Base-by-base conservation (phyloP, 2,329 filamentous ascomycete species). In the Trichoderma pleuroti region DNA sequence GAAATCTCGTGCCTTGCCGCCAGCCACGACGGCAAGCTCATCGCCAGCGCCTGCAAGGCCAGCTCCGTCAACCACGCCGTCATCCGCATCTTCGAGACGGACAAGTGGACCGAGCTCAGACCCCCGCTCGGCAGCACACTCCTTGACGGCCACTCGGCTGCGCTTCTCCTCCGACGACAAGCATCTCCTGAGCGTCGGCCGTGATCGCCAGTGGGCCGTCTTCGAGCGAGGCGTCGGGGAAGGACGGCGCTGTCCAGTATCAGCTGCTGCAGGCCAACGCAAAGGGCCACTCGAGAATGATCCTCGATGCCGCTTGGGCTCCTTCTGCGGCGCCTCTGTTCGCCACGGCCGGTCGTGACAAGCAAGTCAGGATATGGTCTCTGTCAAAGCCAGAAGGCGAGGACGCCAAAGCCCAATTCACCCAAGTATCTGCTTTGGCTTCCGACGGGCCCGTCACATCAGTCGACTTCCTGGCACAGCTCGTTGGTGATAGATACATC, bases 21-120 rank as follows among this genome's bases (percentile, higher is more conserved):
- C 9, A 93, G 90, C 76, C 88, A 92, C 77, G 90, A 94, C 75
- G 91, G 92, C 14, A 84, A 81, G 4, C 81, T 98, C 26, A 86
- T 99, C 16, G 96, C 96, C 36, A 98, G 94, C 67, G 94, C 96
- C 2, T 99, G 96, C 83, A 93, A 92, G 77, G 96, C 96, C 21
- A 97, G 91, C 78, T 97, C 94, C 1, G 86, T 95, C 70, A 96
- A 98, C 79, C 96, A 99, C 78, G 96, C 96, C 56, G 94, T 98
- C 49, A 93, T 99, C 76, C 90, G 96, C 24, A 81, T 99, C 9
- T 98, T 97, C 78, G 93, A 97, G 78, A 96, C 94, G 14, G 86
- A 86, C 39, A 88, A 88, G 57, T 99, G 96, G 96, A 91, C 93
- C 21, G 94, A 99, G 81, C 84, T 98, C 54, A 90, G 89, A 71